Conservation (phyloP, 2,329 filamentous ascomycete genomes). For the Tolypocladium tropicale region DNA sequence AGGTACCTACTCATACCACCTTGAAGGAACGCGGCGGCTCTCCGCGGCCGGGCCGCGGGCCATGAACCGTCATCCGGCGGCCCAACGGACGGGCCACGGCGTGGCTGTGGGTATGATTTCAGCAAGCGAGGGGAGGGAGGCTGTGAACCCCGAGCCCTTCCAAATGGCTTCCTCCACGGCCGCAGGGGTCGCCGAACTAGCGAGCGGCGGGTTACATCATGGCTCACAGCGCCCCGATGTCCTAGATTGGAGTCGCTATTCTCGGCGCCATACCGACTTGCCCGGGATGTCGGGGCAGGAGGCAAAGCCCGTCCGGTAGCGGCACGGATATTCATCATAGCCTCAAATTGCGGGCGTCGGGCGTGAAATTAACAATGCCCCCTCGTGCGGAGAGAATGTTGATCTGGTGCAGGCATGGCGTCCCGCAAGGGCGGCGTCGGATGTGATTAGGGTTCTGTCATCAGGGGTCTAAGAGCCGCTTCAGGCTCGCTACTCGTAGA, state of each 20-base stretch:
- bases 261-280: background rate
- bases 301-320: background rate
- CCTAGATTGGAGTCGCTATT: background rate
- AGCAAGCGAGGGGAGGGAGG: background rate
- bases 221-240: background rate
- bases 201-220: background rate
- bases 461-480: background rate
- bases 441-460: background rate
- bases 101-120: background rate
- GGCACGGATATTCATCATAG: background rate
- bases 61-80: background rate
- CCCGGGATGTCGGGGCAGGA: background rate
- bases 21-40: too few relatives aligned
- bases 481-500: background rate
- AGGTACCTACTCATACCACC: background rate
- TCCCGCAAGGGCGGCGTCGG: background rate
- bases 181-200: background rate
- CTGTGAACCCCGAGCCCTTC: background rate
- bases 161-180: background rate
- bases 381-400: too few relatives aligned
- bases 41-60: background rate
- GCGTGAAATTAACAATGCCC: background rate
- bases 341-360: background rate
- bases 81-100: background rate
- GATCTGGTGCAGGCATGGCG: background rate